Evolutionary conservation across 1,284 basidiomycete genomes (phyloP).

Genomic region (Boletus sp.): DNA sequence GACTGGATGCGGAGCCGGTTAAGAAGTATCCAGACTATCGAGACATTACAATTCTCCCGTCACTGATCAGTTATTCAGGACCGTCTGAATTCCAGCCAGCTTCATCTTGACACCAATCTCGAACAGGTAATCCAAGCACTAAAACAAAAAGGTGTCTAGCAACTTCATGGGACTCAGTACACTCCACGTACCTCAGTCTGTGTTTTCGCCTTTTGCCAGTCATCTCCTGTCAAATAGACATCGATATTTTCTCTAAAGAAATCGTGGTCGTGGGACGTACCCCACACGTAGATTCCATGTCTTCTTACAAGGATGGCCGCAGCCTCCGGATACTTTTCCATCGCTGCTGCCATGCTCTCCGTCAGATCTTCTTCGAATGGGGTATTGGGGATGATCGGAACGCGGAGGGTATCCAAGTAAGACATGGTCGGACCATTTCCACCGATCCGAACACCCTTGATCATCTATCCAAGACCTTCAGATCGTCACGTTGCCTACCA

Average conservation of each 20-base stretch:
- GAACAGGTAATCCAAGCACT: conserved; percentile 85
- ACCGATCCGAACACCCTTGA: conserved; percentile 78
- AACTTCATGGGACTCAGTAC: neutral
- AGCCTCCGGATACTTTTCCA: conserved; percentile 74
- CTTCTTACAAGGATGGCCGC: conserved; percentile 76
- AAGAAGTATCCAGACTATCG: neutral
- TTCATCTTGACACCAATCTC: conserved; percentile 83
- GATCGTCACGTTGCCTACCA: neutral
- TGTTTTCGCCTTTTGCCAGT: conserved; percentile 87
- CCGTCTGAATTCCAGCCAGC: conserved; percentile 50
- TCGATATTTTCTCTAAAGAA: neutral
- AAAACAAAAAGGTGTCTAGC: neutral
- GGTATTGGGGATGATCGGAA: conserved; percentile 87
- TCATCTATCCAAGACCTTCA: conserved; percentile 56
- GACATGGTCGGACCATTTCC: conserved; percentile 70
- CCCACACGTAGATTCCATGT: conserved; percentile 85
- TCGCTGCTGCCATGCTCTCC: conserved; percentile 80
- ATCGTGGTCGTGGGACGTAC: conserved; percentile 37
- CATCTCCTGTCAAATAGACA: conserved; percentile 43
- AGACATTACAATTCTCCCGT: neutral
- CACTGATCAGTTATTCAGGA: conserved; percentile 29
- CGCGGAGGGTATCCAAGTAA: conserved; percentile 79
- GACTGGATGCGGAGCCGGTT: neutral
- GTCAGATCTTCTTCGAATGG: conserved; percentile 83
- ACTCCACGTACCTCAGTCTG: conserved; percentile 60